Percentiles rank a stretch among this genome's conserved stretches.
phyloP scores from a whole-genome alignment of 495 filamentous ascomycete species.

The Hyaloscypha finlandica region DNA sequence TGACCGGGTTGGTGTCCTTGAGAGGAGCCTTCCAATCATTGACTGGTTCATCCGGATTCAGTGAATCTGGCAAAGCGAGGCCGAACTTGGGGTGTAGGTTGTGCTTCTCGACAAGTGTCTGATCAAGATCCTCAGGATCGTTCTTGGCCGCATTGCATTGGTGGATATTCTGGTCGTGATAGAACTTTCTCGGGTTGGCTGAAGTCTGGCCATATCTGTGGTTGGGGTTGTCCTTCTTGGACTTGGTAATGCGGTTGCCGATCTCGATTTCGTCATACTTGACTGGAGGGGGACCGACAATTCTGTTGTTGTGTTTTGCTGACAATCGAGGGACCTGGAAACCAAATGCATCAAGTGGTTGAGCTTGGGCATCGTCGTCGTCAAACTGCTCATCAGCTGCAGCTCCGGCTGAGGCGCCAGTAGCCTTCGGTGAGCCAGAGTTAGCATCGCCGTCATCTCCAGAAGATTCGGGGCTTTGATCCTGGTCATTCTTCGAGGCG shows the following conservation, averaged over 20 bases:
- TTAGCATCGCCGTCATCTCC: neutral
- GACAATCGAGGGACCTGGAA: constrained; percentile 16
- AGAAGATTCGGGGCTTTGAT: neutral
- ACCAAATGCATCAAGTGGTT: constrained; percentile 18
- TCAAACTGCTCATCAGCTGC: neutral
- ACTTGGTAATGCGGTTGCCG: constrained; percentile 21
- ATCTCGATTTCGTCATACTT: constrained; percentile 26
- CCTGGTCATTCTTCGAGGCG: neutral
- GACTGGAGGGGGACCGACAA: constrained; percentile 16
- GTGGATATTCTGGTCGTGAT: constrained; percentile 21
- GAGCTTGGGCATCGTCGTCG: neutral
- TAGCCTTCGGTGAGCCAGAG: neutral
- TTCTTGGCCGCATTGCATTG: constrained; percentile 25
- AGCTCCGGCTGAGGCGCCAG: neutral
- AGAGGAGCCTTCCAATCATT: neutral
- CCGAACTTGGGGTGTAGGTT: constrained; percentile 29
- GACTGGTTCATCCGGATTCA: constrained; percentile 21
- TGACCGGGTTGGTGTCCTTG: neutral
- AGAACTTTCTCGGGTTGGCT: constrained; percentile 25
- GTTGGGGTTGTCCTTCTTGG: constrained; percentile 14
- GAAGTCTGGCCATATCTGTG: constrained; percentile 16
- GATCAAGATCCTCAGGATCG: constrained; percentile 28
- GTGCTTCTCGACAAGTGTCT: constrained; percentile 18
- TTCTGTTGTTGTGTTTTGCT: constrained; percentile 20
- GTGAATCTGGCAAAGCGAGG: constrained; percentile 11